These are phyloP conservation scores for Nannizziopsis barbatae DNA, from an alignment of 2,329 filamentous ascomycete genomes.

Conservation along the genomic window DNA sequence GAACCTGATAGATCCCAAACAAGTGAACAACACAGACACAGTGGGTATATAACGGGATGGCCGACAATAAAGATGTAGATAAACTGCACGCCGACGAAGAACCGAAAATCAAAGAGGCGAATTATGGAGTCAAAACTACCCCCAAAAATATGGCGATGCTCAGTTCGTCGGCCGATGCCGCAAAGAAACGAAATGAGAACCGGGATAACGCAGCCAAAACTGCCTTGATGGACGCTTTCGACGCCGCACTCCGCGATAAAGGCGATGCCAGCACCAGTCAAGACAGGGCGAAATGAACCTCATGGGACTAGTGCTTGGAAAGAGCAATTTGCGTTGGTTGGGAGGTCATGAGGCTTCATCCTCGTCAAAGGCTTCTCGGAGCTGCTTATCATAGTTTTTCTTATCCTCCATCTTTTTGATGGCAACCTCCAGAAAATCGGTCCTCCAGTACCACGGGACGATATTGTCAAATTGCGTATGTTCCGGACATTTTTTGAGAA, in stretches of 20 bases:
- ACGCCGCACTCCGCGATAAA: not conserved
- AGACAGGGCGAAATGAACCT: no score
- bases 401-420: not conserved
- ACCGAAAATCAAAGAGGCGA: slow-evolving; percentile 1
- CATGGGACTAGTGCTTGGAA: no score
- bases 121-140: slow-evolving; percentile 6
- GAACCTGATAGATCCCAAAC: no score
- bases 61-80: slow-evolving; percentile 1
- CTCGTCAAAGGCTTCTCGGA: slow-evolving; percentile 1
- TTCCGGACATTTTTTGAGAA: not conserved
- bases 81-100: slow-evolving; percentile 1
- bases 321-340: not conserved
- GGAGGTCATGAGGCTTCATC: not conserved
- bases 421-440: not conserved
- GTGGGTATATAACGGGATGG: not conserved
- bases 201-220: slow-evolving; percentile 2
- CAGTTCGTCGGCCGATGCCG: slow-evolving; percentile 1
- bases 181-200: slow-evolving; percentile 2
- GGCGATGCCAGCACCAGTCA: no score
- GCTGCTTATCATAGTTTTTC: slow-evolving; percentile 4
- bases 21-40: no score
- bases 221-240: slow-evolving; percentile 3
- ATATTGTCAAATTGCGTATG: not conserved
- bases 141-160: slow-evolving; percentile 1
- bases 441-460: slow-evolving; percentile 4